phyloP scores from a whole-genome alignment of 345 rosid species.

The Cardamine resedifolia region DNA sequence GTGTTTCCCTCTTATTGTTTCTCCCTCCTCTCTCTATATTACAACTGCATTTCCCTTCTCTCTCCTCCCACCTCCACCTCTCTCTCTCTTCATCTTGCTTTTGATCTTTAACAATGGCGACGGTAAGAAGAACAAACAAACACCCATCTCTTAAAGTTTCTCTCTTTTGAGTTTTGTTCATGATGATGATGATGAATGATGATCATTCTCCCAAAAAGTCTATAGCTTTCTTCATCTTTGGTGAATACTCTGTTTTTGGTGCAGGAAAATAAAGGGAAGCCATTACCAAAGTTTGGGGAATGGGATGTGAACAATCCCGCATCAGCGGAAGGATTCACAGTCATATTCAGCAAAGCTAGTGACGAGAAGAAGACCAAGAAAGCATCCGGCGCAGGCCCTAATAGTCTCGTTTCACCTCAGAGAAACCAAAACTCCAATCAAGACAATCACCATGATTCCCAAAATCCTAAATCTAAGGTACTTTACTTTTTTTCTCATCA shows the following conservation, averaged over 20 bases:
- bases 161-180: neutral
- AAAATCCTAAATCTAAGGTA: slow-evolving; percentile 34
- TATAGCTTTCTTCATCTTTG: neutral
- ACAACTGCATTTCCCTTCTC: slow-evolving; percentile 20
- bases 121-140: slow-evolving; percentile 27
- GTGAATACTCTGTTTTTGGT: slow-evolving; percentile 8
- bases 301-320: slow-evolving; percentile 64
- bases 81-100: slow-evolving; percentile 20
- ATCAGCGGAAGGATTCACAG: slow-evolving; percentile 61
- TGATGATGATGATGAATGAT: neutral
- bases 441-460: slow-evolving; percentile 18
- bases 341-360: slow-evolving; percentile 63
- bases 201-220: neutral
- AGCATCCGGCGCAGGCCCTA: slow-evolving; percentile 28
- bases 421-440: slow-evolving; percentile 29
- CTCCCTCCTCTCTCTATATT: slow-evolving; percentile 21
- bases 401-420: slow-evolving; percentile 32
- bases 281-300: slow-evolving; percentile 62
- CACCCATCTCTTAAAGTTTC: neutral
- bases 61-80: slow-evolving; percentile 6
- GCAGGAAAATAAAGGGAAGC: slow-evolving; percentile 49
- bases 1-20: slow-evolving; percentile 37
- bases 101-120: slow-evolving; percentile 34
- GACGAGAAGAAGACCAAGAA: slow-evolving; percentile 55
- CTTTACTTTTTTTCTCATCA: neutral